Percentiles rank a stretch among this genome's conserved stretches.
Conservation (phyloP, 176 grass and related monocot genomes). For the Poa annua region DNA sequence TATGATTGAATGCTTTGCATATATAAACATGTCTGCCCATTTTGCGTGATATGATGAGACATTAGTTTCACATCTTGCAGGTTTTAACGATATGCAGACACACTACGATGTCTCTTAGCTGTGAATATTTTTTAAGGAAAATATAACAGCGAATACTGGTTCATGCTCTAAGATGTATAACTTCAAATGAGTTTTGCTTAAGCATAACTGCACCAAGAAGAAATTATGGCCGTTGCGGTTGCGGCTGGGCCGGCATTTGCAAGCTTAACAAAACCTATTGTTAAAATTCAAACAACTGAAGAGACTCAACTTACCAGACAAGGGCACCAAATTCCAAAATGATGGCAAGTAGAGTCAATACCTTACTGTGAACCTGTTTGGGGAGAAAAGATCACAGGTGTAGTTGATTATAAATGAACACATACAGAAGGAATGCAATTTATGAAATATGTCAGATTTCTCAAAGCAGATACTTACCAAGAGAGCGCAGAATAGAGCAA, state of each 20-base stretch:
- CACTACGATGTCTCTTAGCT: constrained; percentile 15
- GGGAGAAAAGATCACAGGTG: constrained; percentile 19
- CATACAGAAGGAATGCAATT: constrained; percentile 15
- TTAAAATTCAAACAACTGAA: constrained; percentile 13
- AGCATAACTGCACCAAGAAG: not conserved
- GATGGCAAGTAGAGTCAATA: constrained; percentile 92
- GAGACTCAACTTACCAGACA: constrained; percentile 70
- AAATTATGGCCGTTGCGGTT: not conserved
- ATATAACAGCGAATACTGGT: not conserved
- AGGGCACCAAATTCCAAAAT: constrained; percentile 94
- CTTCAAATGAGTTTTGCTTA: not conserved
- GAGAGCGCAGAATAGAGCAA: constrained; percentile 86
- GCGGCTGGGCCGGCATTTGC: not conserved
- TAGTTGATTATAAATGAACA: not conserved
- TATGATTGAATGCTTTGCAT: not conserved
- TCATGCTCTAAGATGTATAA: not conserved
- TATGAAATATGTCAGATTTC: constrained; percentile 15
- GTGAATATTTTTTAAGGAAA: not conserved
- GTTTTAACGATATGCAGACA: not conserved
- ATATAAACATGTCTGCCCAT: not conserved
- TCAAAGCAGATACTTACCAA: constrained; percentile 67
- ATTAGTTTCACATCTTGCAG: not conserved
- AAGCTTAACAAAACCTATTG: constrained; percentile 4
- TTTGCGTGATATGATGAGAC: not conserved
- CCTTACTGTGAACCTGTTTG: constrained; percentile 80